These are phyloP conservation scores for Tinospora cordifolia DNA, from an alignment of 164 flowering plant species.

Conservation along the genomic window DNA sequence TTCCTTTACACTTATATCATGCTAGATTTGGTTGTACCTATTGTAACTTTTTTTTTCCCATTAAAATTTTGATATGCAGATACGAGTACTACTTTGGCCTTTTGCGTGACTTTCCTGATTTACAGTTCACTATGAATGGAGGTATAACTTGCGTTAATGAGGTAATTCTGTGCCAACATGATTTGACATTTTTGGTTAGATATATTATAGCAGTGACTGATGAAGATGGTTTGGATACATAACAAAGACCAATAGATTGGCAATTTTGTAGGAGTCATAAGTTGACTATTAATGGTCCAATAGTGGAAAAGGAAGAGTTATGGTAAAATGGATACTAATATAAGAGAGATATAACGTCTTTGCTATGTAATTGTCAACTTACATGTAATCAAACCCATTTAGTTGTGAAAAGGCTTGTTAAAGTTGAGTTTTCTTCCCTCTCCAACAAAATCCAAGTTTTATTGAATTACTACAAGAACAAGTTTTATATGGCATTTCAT, in stretches of 20 bases:
- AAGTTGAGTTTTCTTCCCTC: neutral
- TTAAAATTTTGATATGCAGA: slow-evolving; percentile 34
- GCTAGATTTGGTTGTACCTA: neutral
- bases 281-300: no score
- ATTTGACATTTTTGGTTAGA: neutral
- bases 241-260: no score
- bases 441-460: neutral
- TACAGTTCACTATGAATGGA: slow-evolving; percentile 88
- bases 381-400: no score
- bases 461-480: neutral
- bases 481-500: neutral
- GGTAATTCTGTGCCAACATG: slow-evolving; percentile 34
- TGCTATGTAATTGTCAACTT: no score
- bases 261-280: no score
- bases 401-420: no score
- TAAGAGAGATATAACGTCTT: no score
- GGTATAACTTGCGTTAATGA: slow-evolving; percentile 70
- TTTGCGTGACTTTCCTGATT: slow-evolving; percentile 90
- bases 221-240: no score
- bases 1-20: neutral
- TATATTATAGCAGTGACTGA: neutral
- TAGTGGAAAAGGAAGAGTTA: no score
- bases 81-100: slow-evolving; percentile 86
- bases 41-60: slow-evolving; percentile 1
- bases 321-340: no score